Base-by-base conservation (phyloP, 1,284 basidiomycete genomes). In the Athelia psychrophila region DNA sequence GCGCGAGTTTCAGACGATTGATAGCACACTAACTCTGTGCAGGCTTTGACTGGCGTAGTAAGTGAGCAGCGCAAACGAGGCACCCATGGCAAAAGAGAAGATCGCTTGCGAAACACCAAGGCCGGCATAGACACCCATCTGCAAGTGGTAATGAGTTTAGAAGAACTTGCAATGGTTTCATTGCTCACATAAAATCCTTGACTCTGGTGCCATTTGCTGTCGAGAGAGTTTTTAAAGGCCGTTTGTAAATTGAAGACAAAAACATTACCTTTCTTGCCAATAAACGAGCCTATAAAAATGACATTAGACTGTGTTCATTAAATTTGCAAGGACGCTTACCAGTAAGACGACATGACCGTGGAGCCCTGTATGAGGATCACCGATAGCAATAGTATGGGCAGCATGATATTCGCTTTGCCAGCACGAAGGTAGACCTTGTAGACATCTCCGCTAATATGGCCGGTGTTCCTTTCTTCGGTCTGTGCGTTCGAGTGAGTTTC, bases 81-180 rank as follows among this genome's bases (percentile, higher is more conserved):
- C 62, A 18, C 84, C 84, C 72, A 79, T 78, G 47, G 80, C 53
- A 63, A 86, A 86, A 51, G 73, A 69, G 0, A 74, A 68, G 1
- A 84, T 25, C 0, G 80, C 75, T 63, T 80, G 80, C 0, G 67
- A 68, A 35, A 76, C 58, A 50, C 81, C 80, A 1, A 88, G 72
- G 3, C 63, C 73, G 16, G 82, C 84, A 58, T 88, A 88, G 20
- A 87, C 75, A 20, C 79, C 84, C 81, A 87, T 87, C 83, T 88
- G 51, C 2, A 53, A 30, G 19, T 25, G 44, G 44, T 22, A 51
- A 51, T 15, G 30, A 16, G 25, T 59, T 38, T 48, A 19, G n/a
- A 40, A 13, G 44, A 52, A 38, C 32, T 3, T 35, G 8, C 32
- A 22, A 30, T 30, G 13, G n/a, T 24, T 52, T n/a, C n/a, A n/a